Base-by-base conservation (phyloP, 2,329 filamentous ascomycete species). In the Tothia fuscella region DNA sequence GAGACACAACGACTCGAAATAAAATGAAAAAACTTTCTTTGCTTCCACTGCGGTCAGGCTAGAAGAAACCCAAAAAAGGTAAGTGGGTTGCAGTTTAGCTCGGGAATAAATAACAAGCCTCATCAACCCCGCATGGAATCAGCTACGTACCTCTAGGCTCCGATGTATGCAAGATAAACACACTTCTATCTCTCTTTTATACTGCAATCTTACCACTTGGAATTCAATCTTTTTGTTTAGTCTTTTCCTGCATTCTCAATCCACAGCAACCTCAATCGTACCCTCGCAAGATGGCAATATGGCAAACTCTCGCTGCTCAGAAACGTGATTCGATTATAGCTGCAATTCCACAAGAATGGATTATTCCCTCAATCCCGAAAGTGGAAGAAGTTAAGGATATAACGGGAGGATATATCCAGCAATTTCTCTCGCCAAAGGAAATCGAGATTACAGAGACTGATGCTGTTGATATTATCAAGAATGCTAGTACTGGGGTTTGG, bases 371-470 rank as follows among this genome's bases (percentile, higher is more conserved):
- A 28, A 53, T 72, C 1, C 74, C 74, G 2, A 56, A 67, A 2
- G 52, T 62, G 0, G 58, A 66, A 38, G 63, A 77, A 46, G 67
- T 75, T 44, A 65, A 65, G 50, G 72, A 76, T 54, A 65, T 77
- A 6, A 76, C 72, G 0, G 70, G 70, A 5, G 44, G 59, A 12
- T 78, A 71, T 48, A 68, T 78, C 32, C 67, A 72, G 22, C 66
- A 76, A 41, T 78, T 66, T 46, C 60, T 80, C 1, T 63, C 58
- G 5, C 43, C 64, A 16, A 54, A 62, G 30, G 76, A 80, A 49
- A 60, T 78, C 10, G 66, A 71, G 31, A 78, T 80, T 44, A 80
- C 76, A 0, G 72, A 78, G 49, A 71, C 68, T 4, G 70, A 74
- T 51, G 72, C 74, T 3, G 65, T 70, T 5, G 69, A 64, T 0